phyloP scores from a whole-genome alignment of 371 early-diverging fungal genomes.

The Umbelopsis sp. region DNA sequence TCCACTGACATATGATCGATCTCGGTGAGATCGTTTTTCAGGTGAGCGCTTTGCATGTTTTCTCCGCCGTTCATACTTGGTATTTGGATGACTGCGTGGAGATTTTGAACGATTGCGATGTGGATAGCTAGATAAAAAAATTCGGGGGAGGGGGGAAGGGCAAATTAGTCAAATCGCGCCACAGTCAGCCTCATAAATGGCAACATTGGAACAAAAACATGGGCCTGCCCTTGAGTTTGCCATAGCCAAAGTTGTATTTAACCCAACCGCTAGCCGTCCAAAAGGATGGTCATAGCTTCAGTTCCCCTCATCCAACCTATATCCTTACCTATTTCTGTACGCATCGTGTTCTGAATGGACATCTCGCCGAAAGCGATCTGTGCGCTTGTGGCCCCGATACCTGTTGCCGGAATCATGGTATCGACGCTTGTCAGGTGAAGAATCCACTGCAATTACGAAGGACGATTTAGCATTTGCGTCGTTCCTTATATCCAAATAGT shows the following conservation, averaged over 20 bases:
- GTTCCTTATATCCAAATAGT: not conserved
- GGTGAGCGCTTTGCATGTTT: not conserved
- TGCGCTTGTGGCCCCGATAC: not conserved
- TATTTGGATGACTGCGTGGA: not conserved
- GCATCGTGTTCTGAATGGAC: not conserved
- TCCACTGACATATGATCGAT: slow-evolving; percentile 9
- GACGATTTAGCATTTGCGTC: not conserved
- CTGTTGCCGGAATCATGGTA: not conserved
- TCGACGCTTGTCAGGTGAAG: not conserved
- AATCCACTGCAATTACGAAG: not conserved
- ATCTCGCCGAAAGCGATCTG: slow-evolving; percentile 2
- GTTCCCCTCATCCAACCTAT: no score
- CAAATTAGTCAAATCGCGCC: not conserved
- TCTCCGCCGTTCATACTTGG: slow-evolving; percentile 2
- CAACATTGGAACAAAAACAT: not conserved
- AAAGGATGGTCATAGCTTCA: not conserved
- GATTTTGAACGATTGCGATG: slow-evolving; percentile 3
- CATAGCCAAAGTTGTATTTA: no score
- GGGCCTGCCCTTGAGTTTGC: no score
- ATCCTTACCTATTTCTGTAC: slow-evolving; percentile 5
- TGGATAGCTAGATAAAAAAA: not conserved
- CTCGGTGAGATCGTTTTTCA: slow-evolving; percentile 4
- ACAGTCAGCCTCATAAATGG: not conserved
- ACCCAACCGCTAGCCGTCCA: not conserved
- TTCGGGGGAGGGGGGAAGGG: not conserved